Evolutionary conservation across 352 stramenopile species (phyloP).

Genomic region (Blastocystis sp.): DNA sequence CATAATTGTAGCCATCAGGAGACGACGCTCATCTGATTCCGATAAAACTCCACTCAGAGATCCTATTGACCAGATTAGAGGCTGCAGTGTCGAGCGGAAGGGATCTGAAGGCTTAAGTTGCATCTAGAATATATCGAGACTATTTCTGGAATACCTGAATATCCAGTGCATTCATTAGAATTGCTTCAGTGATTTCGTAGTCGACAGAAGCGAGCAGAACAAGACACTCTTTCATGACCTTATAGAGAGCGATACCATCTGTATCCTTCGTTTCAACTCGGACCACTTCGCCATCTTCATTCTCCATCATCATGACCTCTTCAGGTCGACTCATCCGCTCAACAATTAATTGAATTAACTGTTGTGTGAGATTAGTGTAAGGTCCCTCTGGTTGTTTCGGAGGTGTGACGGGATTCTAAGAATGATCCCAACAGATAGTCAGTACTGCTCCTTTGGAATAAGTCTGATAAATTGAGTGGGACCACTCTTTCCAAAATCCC

Average conservation of each 20-base stretch:
- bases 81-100: conserved; percentile 91
- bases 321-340: conserved; percentile 98
- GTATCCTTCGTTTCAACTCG: conserved; percentile 97
- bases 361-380: conserved; percentile 83
- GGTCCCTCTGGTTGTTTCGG: conserved; percentile 74
- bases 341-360: conserved; percentile 86
- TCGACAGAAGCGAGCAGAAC: conserved; percentile 99
- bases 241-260: conserved; percentile 97
- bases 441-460: conserved; percentile 71
- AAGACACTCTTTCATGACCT: conserved; percentile 97
- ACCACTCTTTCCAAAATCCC: conserved; percentile 94
- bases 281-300: conserved; percentile 94
- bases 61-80: conserved; percentile 97
- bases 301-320: conserved; percentile 99
- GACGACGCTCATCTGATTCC: conserved; percentile 98
- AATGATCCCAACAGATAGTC: conserved; percentile 56
- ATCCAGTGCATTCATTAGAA: conserved; percentile 96
- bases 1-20: conserved; percentile 99
- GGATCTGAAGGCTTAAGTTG: neutral
- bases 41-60: conserved; percentile 97
- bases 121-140: neutral
- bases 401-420: neutral
- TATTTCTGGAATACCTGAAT: neutral
- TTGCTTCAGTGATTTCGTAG: conserved; percentile 96
- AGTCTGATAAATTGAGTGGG: conserved; percentile 89